Evolutionary conservation across 2,329 filamentous ascomycete genomes (phyloP).

Genomic region (Fusarium circinatum): DNA sequence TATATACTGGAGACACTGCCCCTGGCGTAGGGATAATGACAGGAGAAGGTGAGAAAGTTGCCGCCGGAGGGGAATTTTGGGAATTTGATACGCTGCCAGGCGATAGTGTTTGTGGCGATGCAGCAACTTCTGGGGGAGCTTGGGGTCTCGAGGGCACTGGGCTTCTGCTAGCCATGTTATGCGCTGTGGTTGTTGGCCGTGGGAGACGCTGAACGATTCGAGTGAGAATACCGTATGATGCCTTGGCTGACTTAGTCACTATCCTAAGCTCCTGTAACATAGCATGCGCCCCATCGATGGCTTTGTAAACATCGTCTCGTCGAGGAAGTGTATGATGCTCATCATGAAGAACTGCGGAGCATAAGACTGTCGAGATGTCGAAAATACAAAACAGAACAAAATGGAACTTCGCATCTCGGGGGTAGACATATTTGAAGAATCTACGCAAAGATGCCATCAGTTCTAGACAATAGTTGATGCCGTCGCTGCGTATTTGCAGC

Average conservation of each 20-base stretch:
- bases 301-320: slow-evolving; percentile 53
- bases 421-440: slow-evolving; percentile 57
- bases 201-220: slow-evolving; percentile 46
- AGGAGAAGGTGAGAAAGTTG: slow-evolving; percentile 1
- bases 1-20: slow-evolving; percentile 13
- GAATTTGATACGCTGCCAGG: background rate
- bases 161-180: slow-evolving; percentile 7
- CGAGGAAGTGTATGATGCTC: slow-evolving; percentile 52
- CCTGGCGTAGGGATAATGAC: background rate
- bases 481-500: slow-evolving; percentile 52
- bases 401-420: slow-evolving; percentile 60
- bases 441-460: slow-evolving; percentile 53
- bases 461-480: slow-evolving; percentile 56
- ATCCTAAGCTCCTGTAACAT: slow-evolving; percentile 48
- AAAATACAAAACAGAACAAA: slow-evolving; percentile 62
- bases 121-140: background rate
- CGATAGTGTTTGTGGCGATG: slow-evolving; percentile 7
- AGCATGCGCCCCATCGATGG: slow-evolving; percentile 50
- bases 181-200: slow-evolving; percentile 36
- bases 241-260: slow-evolving; percentile 47
- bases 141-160: slow-evolving; percentile 17
- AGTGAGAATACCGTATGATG: slow-evolving; percentile 47
- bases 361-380: slow-evolving; percentile 61
- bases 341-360: slow-evolving; percentile 63
- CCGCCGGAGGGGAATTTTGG: slow-evolving; percentile 12